A percentile compares a stretch with the other conserved stretches of the same genome.
Evolutionary conservation across 2,329 filamentous ascomycete species (phyloP).

Genomic region (Rhinocladiella similis): DNA sequence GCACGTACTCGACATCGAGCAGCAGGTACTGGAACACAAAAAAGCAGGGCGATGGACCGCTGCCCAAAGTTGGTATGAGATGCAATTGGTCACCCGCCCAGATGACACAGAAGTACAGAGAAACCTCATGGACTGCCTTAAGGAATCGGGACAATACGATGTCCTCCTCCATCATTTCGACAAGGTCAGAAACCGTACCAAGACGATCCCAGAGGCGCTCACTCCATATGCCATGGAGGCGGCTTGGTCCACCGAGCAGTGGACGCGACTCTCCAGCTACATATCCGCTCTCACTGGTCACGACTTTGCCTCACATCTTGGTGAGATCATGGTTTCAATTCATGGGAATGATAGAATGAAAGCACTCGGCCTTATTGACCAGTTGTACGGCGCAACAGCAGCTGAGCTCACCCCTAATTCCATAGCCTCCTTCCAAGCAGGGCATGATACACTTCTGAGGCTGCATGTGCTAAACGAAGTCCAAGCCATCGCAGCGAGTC

Average conservation of each 20-base stretch:
- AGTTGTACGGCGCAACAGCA: constrained; percentile 69
- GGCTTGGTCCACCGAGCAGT: constrained; percentile 84
- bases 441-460: constrained; percentile 80
- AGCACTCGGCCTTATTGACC: constrained; percentile 61
- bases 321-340: constrained; percentile 64
- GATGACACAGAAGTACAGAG: constrained; percentile 75
- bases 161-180: constrained; percentile 84
- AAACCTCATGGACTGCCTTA: constrained; percentile 82
- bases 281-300: constrained; percentile 50
- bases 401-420: constrained; percentile 72
- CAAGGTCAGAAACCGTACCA: constrained; percentile 56
- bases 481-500: constrained; percentile 59
- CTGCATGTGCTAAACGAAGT: constrained; percentile 87
- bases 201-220: constrained; percentile 54
- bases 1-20: constrained; percentile 83
- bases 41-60: constrained; percentile 93
- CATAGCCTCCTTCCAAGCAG: constrained; percentile 78
- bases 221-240: constrained; percentile 87
- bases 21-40: constrained; percentile 87
- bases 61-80: constrained; percentile 96
- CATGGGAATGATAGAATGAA: constrained; percentile 50
- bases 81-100: constrained; percentile 78
- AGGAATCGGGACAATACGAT: constrained; percentile 94
- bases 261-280: constrained; percentile 72
- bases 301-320: constrained; percentile 83